phyloP scores from a whole-genome alignment of 2,329 filamentous ascomycete species.

The Hypoxylon sp. region DNA sequence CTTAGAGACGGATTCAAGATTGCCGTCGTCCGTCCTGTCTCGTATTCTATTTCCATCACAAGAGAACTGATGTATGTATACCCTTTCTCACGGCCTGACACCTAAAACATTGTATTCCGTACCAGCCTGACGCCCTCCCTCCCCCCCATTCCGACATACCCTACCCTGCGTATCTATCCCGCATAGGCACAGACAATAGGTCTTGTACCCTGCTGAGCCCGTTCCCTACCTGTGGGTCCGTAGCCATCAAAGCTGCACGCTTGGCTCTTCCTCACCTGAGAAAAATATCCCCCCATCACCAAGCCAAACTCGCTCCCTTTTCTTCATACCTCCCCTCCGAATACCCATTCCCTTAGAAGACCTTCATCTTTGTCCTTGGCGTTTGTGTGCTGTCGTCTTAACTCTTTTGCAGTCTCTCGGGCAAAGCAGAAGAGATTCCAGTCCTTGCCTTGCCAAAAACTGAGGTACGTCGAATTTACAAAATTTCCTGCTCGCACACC shows the following conservation, averaged over 20 bases:
- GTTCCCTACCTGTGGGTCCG: constrained; percentile 14
- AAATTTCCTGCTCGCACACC: not conserved
- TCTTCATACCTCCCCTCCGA: constrained; percentile 13
- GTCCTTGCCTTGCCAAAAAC: constrained; percentile 2
- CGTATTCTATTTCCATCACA: constrained; percentile 10
- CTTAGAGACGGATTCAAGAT: constrained; percentile 13
- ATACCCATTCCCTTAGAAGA: constrained; percentile 13
- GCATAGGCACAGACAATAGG: no score
- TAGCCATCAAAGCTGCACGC: constrained; percentile 16
- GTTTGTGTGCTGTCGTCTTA: constrained; percentile 22
- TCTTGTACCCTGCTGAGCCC: constrained; percentile 18
- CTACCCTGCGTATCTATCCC: constrained; percentile 19
- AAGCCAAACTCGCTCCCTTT: constrained; percentile 7
- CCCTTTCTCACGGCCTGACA: no score
- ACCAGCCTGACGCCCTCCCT: not conserved
- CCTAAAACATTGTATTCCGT: no score
- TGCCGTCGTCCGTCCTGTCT: not conserved
- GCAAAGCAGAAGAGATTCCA: constrained; percentile 17
- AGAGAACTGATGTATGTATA: no score
- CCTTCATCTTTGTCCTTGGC: constrained; percentile 8
- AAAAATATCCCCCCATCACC: constrained; percentile 33
- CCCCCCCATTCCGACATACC: constrained; percentile 1
- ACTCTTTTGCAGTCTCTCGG: constrained; percentile 22
- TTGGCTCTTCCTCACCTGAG: constrained; percentile 23
- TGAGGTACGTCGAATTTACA: constrained; percentile 23